A percentile compares a stretch with the other conserved stretches of the same genome.
Evolutionary conservation across 176 grass and related monocot species (phyloP).

Genomic region (Raddia distichophylla): DNA sequence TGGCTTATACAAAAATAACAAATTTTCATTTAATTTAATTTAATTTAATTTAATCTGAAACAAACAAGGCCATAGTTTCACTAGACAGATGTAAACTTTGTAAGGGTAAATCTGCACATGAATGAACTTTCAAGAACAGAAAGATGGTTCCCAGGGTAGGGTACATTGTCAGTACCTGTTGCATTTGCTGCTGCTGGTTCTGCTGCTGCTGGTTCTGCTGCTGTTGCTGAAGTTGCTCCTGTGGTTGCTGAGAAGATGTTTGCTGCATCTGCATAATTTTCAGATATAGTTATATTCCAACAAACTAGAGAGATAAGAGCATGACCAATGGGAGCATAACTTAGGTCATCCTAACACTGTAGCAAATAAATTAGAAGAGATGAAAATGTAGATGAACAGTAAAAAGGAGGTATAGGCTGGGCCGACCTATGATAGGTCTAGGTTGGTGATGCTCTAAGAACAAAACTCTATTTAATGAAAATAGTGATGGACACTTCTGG

Average conservation of each 20-base stretch:
- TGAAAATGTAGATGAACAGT: no score
- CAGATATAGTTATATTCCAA: slow-evolving; percentile 39
- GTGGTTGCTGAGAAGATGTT: slow-evolving; percentile 72
- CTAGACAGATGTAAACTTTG: slow-evolving; percentile 7
- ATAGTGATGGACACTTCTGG: slow-evolving; percentile 15
- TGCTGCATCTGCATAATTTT: slow-evolving; percentile 84
- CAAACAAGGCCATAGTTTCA: no score
- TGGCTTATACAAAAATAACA: no score
- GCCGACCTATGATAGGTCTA: no score
- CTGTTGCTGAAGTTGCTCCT: slow-evolving; percentile 79
- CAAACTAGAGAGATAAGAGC: slow-evolving; percentile 26
- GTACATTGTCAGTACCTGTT: slow-evolving; percentile 54
- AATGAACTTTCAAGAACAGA: slow-evolving; percentile 23
- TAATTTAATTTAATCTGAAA: no score
- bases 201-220: slow-evolving; percentile 68
- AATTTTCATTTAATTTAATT: no score
- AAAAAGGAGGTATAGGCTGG: no score
- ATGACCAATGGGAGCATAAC: no score
- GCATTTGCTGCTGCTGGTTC: slow-evolving; percentile 74
- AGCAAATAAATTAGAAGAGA: no score
- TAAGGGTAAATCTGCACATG: background rate
- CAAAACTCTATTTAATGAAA: slow-evolving; percentile 15
- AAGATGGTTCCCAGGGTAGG: slow-evolving; percentile 18
- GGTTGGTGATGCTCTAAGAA: background rate
- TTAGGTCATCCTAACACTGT: no score